phyloP scores from a whole-genome alignment of 2,329 filamentous ascomycete species.

The Bipolaris bicolor region DNA sequence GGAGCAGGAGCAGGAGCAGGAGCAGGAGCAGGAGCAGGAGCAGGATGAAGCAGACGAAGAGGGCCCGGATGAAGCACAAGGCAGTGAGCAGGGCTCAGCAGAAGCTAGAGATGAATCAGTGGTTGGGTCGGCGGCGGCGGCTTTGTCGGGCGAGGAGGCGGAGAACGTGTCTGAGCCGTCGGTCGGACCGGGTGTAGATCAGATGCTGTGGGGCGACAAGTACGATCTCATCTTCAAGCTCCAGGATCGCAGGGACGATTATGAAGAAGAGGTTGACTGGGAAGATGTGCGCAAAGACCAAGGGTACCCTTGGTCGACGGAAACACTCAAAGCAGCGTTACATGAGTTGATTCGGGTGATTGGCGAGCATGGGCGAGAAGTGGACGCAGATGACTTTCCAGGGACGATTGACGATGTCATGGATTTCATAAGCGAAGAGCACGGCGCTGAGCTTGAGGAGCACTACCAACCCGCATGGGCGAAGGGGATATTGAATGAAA shows the following conservation, averaged over 20 bases:
- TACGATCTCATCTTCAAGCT: conserved; percentile 50
- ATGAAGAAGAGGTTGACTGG: conserved; percentile 48
- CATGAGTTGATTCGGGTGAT: conserved; percentile 23
- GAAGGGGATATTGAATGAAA: neutral
- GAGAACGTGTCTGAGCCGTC: neutral
- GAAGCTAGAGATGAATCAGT: neutral
- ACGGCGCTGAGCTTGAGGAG: conserved; percentile 19
- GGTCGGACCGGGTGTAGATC: conserved; percentile 21
- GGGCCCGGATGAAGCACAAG: neutral
- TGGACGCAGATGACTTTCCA: conserved; percentile 7
- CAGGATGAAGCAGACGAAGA: neutral
- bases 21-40: neutral
- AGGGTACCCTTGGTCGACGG: conserved; percentile 23
- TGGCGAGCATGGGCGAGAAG: conserved; percentile 8
- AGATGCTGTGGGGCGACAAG: conserved; percentile 52
- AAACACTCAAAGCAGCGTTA: conserved; percentile 30
- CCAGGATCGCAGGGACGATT: conserved; percentile 17
- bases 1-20: neutral
- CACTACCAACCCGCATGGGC: conserved; percentile 11
- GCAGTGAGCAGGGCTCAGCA: neutral
- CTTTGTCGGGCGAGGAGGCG: neutral
- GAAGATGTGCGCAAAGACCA: conserved; percentile 15
- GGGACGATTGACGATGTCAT: conserved; percentile 30
- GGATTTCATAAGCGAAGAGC: conserved; percentile 20
- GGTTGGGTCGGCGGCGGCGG: neutral